These are phyloP conservation scores for Gymnopilus junonius DNA, from an alignment of 768 basidiomycete species.

Conservation along the genomic window DNA sequence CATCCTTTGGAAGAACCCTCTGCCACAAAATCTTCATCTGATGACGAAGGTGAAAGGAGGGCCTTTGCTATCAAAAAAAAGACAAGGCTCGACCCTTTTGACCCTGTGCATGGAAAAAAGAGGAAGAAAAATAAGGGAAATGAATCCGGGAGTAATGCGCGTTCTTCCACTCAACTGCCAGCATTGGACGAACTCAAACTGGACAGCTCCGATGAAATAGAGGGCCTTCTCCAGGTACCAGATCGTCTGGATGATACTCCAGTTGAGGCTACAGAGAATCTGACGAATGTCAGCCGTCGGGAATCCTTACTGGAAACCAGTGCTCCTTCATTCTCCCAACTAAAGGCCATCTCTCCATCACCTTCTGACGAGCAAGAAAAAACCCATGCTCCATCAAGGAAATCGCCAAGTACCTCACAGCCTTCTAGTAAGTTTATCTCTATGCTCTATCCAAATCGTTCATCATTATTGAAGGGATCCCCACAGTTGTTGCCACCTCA, in stretches of 20 bases:
- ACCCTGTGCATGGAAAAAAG: conserved; percentile 48
- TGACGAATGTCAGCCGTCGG: not conserved
- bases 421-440: conserved; percentile 1
- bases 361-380: not conserved
- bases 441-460: not conserved
- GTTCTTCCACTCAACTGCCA: not conserved
- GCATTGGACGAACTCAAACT: not conserved
- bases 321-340: too few species aligned
- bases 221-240: not conserved
- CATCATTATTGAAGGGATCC: not conserved
- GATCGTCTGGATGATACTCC: not conserved
- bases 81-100: conserved; percentile 62
- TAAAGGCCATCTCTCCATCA: not conserved
- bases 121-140: conserved; percentile 37
- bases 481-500: not conserved
- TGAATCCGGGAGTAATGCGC: not conserved
- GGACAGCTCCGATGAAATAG: conserved; percentile 9
- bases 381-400: too few species aligned
- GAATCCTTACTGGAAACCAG: not conserved
- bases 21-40: conserved; percentile 25
- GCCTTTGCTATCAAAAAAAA: conserved; percentile 64
- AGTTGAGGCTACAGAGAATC: not conserved
- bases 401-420: not conserved
- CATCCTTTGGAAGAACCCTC: conserved; percentile 46
- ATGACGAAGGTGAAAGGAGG: conserved; percentile 63